Conservation (phyloP, 1,139 yeast species). For the Yamadazyma sp. region DNA sequence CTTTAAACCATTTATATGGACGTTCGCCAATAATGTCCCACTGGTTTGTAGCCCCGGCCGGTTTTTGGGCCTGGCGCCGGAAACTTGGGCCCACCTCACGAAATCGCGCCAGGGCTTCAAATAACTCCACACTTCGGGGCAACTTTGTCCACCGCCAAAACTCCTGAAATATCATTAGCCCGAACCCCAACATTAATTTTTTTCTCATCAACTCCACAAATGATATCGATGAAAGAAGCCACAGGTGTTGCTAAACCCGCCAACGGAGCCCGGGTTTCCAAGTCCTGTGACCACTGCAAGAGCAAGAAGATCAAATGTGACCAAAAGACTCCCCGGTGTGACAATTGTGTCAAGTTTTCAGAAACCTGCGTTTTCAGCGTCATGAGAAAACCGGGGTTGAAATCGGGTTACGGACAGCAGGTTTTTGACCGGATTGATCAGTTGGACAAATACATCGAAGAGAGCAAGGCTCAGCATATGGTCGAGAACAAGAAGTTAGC, state of each 20-base stretch:
- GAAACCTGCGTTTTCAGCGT: constrained; percentile 27
- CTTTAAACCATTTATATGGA: neutral
- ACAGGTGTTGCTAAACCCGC: neutral
- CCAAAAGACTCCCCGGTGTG: constrained; percentile 31
- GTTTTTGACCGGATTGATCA: constrained; percentile 19
- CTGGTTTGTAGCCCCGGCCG: neutral
- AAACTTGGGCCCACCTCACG: neutral
- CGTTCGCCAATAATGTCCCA: neutral
- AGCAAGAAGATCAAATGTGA: constrained; percentile 35
- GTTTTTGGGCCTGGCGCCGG: neutral
- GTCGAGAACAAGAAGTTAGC: constrained; percentile 10
- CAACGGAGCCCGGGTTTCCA: constrained; percentile 15
- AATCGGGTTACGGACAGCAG: constrained; percentile 29
- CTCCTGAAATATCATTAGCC: neutral
- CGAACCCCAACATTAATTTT: neutral
- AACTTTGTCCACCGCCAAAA: neutral
- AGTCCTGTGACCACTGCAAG: constrained; percentile 37
- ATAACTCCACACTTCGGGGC: neutral
- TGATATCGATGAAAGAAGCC: neutral
- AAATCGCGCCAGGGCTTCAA: neutral
- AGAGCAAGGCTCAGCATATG: constrained; percentile 8
- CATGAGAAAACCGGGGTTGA: constrained; percentile 30
- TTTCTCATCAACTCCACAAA: neutral
- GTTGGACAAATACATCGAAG: constrained; percentile 14
- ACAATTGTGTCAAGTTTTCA: constrained; percentile 27